Base-by-base conservation (phyloP, 306 rosid species). In the Castanea mollissima region DNA sequence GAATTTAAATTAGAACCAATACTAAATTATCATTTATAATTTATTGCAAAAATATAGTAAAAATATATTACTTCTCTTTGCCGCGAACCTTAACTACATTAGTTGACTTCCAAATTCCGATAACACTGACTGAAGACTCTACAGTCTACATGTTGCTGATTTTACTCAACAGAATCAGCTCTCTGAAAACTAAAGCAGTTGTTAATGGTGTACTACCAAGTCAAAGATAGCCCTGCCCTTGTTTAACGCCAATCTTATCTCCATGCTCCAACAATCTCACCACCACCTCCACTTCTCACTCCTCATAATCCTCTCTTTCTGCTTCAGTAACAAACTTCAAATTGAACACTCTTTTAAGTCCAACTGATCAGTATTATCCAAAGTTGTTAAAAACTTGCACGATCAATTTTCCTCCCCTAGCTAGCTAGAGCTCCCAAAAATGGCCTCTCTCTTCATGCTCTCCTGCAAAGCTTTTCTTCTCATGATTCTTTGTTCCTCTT, bases 271-370 rank as follows among this genome's bases (percentile, higher is more conserved):
- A 64, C 69, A 76, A 14, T 77, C 18, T 46, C 78, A 41, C 81
- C 87, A 80, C 85, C 35, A 74, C 81, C 82, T 86, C 87, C 86
- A 73, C 80, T 78, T 82, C 75, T 83, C 55, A 85, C 88, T 78
- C 90, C 91, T 71, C 19, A 84, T 16, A 81, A 79, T 79, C 54
- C 84, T 80, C 91, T 74, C 84, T 78, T 58, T 59, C 35, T 60
- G 69, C 64, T 71, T 75, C 70, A 73, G 76, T 83, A 91, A 88
- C 90, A 78, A 78, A 76, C 82, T 18, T 57, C 67, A 54, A 69
- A 62, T 35, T 51, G 5, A 1, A 9, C 19, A 62, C 69, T 73
- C 90, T 79, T 77, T 75, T 82, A 83, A 90, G 73, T 82, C 80
- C 46, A 41, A 41, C 46, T 41, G 46, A 9, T 41, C 46, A 41